phyloP scores from a whole-genome alignment of 768 basidiomycete genomes.

The Lactifluus hygrophoroides region DNA sequence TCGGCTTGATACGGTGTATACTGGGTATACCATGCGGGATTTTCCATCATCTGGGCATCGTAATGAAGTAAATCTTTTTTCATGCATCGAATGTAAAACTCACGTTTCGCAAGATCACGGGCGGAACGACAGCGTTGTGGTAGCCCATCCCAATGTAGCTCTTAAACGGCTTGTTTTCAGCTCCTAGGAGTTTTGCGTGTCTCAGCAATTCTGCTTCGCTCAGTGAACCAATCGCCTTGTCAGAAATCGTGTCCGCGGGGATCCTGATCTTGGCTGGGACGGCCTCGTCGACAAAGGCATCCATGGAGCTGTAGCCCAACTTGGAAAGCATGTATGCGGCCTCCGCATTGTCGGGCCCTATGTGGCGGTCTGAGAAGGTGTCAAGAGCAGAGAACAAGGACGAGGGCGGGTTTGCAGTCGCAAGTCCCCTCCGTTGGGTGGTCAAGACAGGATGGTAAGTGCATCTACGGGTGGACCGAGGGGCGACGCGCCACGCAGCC shows the following conservation, averaged over 20 bases:
- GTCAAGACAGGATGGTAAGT: conserved; percentile 18
- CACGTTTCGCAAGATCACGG: conserved; percentile 89
- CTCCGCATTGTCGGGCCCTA: conserved; percentile 85
- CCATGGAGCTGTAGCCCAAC: conserved; percentile 82
- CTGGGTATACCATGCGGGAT: conserved; percentile 96
- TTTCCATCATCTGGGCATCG: conserved; percentile 66
- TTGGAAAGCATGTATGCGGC: conserved; percentile 71
- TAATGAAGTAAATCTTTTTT: background rate
- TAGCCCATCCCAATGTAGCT: conserved; percentile 99
- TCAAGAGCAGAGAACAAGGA: conserved; percentile 82
- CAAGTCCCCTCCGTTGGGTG: conserved; percentile 35
- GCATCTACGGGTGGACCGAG: conserved; percentile 21
- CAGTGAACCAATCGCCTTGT: conserved; percentile 61
- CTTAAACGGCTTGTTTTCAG: conserved; percentile 71
- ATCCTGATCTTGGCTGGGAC: conserved; percentile 80
- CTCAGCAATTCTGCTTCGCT: conserved; percentile 80
- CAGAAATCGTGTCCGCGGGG: conserved; percentile 46
- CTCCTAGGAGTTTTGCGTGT: conserved; percentile 69
- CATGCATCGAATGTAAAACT: conserved; percentile 21
- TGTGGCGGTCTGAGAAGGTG: conserved; percentile 83
- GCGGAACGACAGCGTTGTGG: conserved; percentile 90
- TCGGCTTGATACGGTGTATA: conserved; percentile 97
- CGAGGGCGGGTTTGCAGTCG: conserved; percentile 49
- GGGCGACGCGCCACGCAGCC: conserved; percentile 12
- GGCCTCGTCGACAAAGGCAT: conserved; percentile 75